A percentile compares a stretch with the other conserved stretches of the same genome.
Evolutionary conservation across 768 basidiomycete species (phyloP).

Genomic region (Russula olivacea): DNA sequence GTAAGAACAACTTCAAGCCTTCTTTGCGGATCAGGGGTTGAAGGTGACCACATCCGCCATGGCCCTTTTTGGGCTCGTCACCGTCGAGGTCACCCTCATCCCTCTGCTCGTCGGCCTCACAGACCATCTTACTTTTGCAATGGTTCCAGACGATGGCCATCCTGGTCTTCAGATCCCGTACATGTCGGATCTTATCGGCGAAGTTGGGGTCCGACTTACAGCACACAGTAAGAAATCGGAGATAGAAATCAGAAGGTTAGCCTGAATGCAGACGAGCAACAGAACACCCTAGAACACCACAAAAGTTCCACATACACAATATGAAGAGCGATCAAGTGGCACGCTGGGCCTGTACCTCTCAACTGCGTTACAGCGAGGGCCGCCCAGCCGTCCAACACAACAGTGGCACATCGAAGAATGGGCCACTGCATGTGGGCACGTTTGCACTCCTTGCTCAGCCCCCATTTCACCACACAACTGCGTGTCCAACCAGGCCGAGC

Average conservation of each 20-base stretch:
- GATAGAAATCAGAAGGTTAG: conserved; percentile 56
- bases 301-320: conserved; percentile 29
- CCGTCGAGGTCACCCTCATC: conserved; percentile 70
- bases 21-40: conserved; percentile 93
- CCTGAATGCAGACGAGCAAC: conserved; percentile 35
- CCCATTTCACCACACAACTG: conserved; percentile 93
- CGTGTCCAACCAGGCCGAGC: conserved; percentile 79
- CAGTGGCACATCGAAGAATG: conserved; percentile 37
- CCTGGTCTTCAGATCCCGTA: conserved; percentile 79
- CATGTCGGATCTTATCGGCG: conserved; percentile 80
- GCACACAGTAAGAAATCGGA: conserved; percentile 26
- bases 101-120: conserved; percentile 84
- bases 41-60: conserved; percentile 93
- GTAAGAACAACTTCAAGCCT: conserved; percentile 88
- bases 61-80: conserved; percentile 79
- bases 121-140: conserved; percentile 84
- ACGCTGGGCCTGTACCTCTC: conserved; percentile 47
- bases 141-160: conserved; percentile 82
- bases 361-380: conserved; percentile 69
- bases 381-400: conserved; percentile 42
- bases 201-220: conserved; percentile 79
- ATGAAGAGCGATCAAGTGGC: conserved; percentile 57
- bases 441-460: conserved; percentile 95
- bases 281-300: conserved; percentile 25
- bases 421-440: conserved; percentile 28